Conservation (phyloP, 495 filamentous ascomycete genomes). For the Tuber melanosporum region DNA sequence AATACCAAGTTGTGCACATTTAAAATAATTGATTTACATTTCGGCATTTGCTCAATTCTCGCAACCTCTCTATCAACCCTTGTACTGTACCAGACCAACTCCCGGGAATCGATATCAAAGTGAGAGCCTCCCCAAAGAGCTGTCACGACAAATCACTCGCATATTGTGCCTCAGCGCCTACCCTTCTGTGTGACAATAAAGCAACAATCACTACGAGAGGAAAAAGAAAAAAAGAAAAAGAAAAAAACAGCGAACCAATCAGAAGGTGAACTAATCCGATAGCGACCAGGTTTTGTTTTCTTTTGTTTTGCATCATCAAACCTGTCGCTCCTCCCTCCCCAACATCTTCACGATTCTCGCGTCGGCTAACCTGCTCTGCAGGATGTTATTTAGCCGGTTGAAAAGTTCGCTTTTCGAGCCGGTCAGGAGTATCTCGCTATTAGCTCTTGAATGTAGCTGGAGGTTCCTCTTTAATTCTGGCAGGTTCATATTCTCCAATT, state of each 20-base stretch:
- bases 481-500: constrained; percentile 31
- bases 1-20: not conserved
- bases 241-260: not conserved
- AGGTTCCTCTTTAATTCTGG: constrained; percentile 41
- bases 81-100: not conserved
- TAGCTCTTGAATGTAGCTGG: constrained; percentile 39
- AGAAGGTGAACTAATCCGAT: not conserved
- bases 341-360: constrained; percentile 31
- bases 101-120: not conserved
- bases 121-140: not conserved
- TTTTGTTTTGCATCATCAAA: not conserved
- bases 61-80: not conserved
- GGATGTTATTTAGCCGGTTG: constrained; percentile 31
- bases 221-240: not conserved
- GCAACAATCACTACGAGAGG: not conserved
- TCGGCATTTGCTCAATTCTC: not conserved
- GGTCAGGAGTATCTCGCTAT: constrained; percentile 35
- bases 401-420: constrained; percentile 40
- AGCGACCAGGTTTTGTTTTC: not conserved
- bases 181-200: not conserved
- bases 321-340: constrained; percentile 18
- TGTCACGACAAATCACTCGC: not conserved
- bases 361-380: constrained; percentile 40
- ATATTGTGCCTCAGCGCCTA: not conserved
- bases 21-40: not conserved